Percentiles rank a stretch among this genome's conserved stretches.
phyloP scores from a whole-genome alignment of 2,329 filamentous ascomycete genomes.

The Onygenales sp. region DNA sequence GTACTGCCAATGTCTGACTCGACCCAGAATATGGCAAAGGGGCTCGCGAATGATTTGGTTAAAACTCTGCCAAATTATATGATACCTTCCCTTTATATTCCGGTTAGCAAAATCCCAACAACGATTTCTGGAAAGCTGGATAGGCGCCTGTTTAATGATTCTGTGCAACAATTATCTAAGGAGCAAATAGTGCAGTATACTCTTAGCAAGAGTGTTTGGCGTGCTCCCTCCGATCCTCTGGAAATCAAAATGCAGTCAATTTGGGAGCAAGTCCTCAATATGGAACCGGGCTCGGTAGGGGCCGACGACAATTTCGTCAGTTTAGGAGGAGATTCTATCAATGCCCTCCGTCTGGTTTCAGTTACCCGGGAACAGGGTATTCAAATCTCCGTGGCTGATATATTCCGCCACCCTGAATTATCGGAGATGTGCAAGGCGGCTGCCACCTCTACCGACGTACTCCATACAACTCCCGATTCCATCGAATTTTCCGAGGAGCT shows the following conservation, averaged over 20 bases:
- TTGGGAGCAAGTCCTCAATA: constrained; percentile 31
- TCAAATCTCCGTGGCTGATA: constrained; percentile 31
- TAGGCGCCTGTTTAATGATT: constrained; percentile 40
- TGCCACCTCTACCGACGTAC: constrained; percentile 9
- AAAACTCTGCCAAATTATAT: constrained; percentile 62
- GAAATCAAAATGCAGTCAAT: constrained; percentile 23
- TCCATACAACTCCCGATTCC: not conserved
- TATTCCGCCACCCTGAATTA: constrained; percentile 36
- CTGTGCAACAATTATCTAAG: constrained; percentile 7
- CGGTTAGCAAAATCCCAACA: constrained; percentile 58
- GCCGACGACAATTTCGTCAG: constrained; percentile 39
- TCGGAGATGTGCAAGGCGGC: constrained; percentile 32
- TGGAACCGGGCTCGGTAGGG: constrained; percentile 29
- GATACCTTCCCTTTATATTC: constrained; percentile 65
- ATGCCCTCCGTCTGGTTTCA: constrained; percentile 38
- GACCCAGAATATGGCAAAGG: constrained; percentile 25
- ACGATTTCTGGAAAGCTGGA: constrained; percentile 70
- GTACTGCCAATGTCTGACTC: constrained; percentile 43
- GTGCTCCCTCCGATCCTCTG: constrained; percentile 18
- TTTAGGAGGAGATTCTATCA: constrained; percentile 39
- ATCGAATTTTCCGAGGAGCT: not conserved
- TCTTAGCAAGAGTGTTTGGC: constrained; percentile 6
- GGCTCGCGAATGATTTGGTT: constrained; percentile 33
- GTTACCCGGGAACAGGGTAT: constrained; percentile 31
- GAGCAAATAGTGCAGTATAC: constrained; percentile 7